A percentile compares a stretch with the other conserved stretches of the same genome.
Conservation (phyloP, 2,329 filamentous ascomycete species). For the Tolypocladium pustulatum region DNA sequence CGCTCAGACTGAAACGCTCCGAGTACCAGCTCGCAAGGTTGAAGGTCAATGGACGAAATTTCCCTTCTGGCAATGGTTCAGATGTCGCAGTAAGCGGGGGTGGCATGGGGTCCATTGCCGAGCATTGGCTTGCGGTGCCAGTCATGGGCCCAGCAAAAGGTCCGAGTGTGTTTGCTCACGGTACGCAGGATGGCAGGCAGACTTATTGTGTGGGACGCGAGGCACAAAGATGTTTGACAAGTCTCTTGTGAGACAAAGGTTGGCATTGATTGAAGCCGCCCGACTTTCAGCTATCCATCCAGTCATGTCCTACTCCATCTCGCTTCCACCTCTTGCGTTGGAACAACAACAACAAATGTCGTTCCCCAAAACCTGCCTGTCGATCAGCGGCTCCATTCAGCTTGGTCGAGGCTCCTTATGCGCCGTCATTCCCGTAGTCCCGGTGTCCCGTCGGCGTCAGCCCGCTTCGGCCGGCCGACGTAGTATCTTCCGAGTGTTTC, state of each 20-base stretch:
- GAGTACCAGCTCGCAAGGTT: neutral
- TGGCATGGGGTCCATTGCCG: neutral
- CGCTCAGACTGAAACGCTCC: neutral
- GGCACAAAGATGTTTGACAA: neutral
- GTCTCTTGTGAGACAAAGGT: conserved; percentile 1
- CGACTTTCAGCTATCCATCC: conserved; percentile 3
- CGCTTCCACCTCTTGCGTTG: neutral
- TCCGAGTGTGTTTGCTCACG: neutral
- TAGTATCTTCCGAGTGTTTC: conserved; percentile 20
- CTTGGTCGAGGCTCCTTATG: neutral
- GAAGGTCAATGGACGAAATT: neutral
- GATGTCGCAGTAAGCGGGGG: conserved; percentile 1
- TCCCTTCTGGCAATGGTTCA: neutral
- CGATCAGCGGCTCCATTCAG: neutral
- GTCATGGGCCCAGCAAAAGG: neutral
- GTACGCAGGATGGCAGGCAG: neutral
- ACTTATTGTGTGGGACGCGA: neutral
- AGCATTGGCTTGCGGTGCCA: neutral
- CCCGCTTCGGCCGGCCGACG: conserved; percentile 4
- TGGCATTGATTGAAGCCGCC: conserved; percentile 5
- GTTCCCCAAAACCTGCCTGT: neutral
- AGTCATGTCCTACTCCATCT: conserved; percentile 3
- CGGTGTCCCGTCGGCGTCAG: conserved; percentile 6
- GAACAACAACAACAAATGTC: neutral
- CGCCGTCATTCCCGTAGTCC: conserved; percentile 7